phyloP scores from a whole-genome alignment of 495 filamentous ascomycete genomes.

The Penicillium robsamsonii region DNA sequence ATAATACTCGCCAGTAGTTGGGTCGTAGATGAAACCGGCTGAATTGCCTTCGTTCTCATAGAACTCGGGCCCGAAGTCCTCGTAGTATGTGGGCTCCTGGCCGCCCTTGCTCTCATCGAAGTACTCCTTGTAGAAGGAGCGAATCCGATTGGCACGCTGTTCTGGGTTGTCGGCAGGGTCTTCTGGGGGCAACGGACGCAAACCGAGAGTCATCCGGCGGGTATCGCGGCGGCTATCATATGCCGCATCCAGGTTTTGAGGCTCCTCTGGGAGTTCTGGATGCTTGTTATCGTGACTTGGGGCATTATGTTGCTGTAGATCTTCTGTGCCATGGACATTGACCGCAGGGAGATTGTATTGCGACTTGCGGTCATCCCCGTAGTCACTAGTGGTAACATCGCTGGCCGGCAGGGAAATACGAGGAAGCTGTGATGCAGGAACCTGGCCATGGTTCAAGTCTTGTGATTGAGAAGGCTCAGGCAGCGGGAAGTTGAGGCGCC shows the following conservation, averaged over 20 bases:
- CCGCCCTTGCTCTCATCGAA: slow-evolving; percentile 80
- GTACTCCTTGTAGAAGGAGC: slow-evolving; percentile 99
- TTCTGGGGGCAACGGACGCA: slow-evolving; percentile 89
- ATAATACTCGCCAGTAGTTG: slow-evolving; percentile 68
- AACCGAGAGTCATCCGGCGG: slow-evolving; percentile 77
- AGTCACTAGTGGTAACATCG: slow-evolving; percentile 55
- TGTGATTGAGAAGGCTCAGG: slow-evolving; percentile 19
- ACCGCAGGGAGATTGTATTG: slow-evolving; percentile 38
- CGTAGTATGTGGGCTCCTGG: slow-evolving; percentile 56
- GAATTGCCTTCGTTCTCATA: slow-evolving; percentile 40
- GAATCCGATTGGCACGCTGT: slow-evolving; percentile 89
- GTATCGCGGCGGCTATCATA: slow-evolving; percentile 55
- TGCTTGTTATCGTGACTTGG: slow-evolving; percentile 14
- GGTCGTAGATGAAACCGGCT: slow-evolving; percentile 64
- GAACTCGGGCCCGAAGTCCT: slow-evolving; percentile 67
- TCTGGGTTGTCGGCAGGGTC: slow-evolving; percentile 86
- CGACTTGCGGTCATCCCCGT: slow-evolving; percentile 60
- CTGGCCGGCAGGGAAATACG: slow-evolving; percentile 44
- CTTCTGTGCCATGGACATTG: slow-evolving; percentile 32
- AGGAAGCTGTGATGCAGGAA: slow-evolving; percentile 30
- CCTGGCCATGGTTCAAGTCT: slow-evolving; percentile 17
- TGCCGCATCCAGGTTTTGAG: slow-evolving; percentile 23
- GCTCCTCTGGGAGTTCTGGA: slow-evolving; percentile 26
- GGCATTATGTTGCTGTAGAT: slow-evolving; percentile 14
- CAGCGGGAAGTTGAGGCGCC: slow-evolving; percentile 31